A percentile compares a stretch with the other conserved stretches of the same genome.
Evolutionary conservation across 148 eudicot species (phyloP).

Genomic region (Bassia scoparia): DNA sequence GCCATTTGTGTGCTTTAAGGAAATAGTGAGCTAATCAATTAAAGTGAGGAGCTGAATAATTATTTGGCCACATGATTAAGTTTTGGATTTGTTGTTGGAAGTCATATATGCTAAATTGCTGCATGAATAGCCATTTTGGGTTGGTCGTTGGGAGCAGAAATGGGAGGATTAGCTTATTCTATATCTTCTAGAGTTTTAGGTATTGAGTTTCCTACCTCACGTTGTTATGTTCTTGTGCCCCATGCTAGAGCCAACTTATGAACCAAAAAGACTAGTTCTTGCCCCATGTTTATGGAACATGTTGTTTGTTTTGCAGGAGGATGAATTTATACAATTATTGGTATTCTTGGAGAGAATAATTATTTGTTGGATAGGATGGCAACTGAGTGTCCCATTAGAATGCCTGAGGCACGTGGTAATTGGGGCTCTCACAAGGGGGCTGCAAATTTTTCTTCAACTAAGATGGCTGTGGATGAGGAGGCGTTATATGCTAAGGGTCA

Average conservation of each 20-base stretch:
- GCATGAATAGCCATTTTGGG: background rate
- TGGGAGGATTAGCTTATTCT: background rate
- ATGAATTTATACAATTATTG: slow-evolving; percentile 22
- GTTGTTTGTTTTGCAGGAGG: slow-evolving; percentile 27
- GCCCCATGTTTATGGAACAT: slow-evolving; percentile 15
- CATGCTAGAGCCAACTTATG: slow-evolving; percentile 2
- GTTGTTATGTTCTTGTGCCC: background rate
- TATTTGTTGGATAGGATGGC: slow-evolving; percentile 50
- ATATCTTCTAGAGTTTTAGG: background rate
- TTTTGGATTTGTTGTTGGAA: background rate
- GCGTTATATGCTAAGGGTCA: slow-evolving; percentile 53
- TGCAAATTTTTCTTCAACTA: slow-evolving; percentile 40
- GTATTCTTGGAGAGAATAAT: slow-evolving; percentile 17
- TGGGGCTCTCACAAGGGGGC: slow-evolving; percentile 58
- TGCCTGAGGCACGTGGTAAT: slow-evolving; percentile 49
- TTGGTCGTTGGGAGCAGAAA: background rate
- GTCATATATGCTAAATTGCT: background rate
- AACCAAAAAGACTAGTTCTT: background rate
- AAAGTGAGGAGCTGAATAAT: background rate
- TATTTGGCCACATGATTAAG: background rate
- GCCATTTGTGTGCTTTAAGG: background rate
- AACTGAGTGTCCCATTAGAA: slow-evolving; percentile 77
- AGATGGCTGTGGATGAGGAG: slow-evolving; percentile 49
- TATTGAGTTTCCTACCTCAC: background rate
- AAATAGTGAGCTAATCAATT: background rate